Conservation (phyloP, 2,329 filamentous ascomycete genomes). For the Nectriaceae sp. region DNA sequence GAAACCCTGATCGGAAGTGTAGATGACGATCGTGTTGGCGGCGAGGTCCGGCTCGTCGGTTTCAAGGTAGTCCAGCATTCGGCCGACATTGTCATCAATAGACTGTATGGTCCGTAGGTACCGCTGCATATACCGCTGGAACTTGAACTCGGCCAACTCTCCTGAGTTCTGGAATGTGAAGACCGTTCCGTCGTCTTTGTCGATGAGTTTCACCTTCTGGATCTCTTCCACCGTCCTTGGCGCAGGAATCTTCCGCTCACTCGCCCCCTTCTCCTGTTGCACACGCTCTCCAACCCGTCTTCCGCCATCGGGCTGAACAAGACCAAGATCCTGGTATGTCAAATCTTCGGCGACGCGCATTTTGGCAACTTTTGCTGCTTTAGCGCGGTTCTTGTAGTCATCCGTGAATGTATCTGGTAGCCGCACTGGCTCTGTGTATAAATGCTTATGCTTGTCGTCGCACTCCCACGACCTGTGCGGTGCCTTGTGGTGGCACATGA, state of each 20-base stretch:
- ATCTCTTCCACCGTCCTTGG: slow-evolving; percentile 12
- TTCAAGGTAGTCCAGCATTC: slow-evolving; percentile 47
- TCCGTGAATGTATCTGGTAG: slow-evolving; percentile 55
- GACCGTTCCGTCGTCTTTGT: slow-evolving; percentile 46
- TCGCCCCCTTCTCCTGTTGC: slow-evolving; percentile 26
- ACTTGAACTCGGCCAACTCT: slow-evolving; percentile 55
- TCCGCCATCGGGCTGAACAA: slow-evolving; percentile 53
- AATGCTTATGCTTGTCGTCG: slow-evolving; percentile 47
- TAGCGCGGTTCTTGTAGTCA: slow-evolving; percentile 55
- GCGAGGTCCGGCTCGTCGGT: slow-evolving; percentile 38
- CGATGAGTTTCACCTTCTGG: slow-evolving; percentile 37
- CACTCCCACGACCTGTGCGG: slow-evolving; percentile 56
- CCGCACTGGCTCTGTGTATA: slow-evolving; percentile 48
- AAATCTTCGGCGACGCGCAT: slow-evolving; percentile 54
- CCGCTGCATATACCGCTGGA: slow-evolving; percentile 57
- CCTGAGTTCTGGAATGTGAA: slow-evolving; percentile 45
- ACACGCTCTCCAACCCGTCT: slow-evolving; percentile 38
- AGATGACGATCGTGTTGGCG: slow-evolving; percentile 53
- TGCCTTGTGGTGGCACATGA: slow-evolving; percentile 60
- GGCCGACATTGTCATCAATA: slow-evolving; percentile 54
- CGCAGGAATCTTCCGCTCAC: slow-evolving; percentile 30
- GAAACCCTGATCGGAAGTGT: slow-evolving; percentile 57
- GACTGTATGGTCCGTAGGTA: slow-evolving; percentile 54
- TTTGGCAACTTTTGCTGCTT: slow-evolving; percentile 50
- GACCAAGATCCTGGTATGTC: slow-evolving; percentile 52